Base-by-base conservation (phyloP, 2,329 filamentous ascomycete genomes). In the Xylariales sp. region DNA sequence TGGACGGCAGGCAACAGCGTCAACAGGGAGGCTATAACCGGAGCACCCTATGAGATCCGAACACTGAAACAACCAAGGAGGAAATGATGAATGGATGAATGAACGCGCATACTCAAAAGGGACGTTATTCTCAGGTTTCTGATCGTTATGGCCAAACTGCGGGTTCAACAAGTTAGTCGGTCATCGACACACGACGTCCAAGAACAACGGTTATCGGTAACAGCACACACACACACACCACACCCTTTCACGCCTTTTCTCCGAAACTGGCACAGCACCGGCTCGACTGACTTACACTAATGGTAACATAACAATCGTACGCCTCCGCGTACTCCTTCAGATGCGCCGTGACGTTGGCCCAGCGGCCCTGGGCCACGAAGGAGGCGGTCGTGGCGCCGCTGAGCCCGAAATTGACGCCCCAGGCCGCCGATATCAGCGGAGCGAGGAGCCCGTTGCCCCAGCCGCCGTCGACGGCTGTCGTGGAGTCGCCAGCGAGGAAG, bases 61-160 rank as follows among this genome's bases (percentile, higher is more conserved):
- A n/a, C n/a, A 14, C 18, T 23, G 16, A 52, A 46, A 53, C 3
- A 16, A 28, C 23, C 3, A 12, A n/a, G 12, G 23, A 23, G 23
- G 23, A 23, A n/a, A 46, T 3, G 4, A 43, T 14, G 8, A 10
- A 23, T 23, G 23, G 3, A 34, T 48, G 1, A 12, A 14, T 3
- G 1, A 12, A 14, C 2, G 12, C 3, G 6, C 65, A 76, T 84
- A 90, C 67, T 83, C 73, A 0, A 87, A 74, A 0, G 80, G 78
- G 55, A 90, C 79, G 54, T 81, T 81, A 1, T 80, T 81, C 0
- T 77, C 79, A 0, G 80, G 65, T 70, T 88, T 89, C 72, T 85
- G 87, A 74, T 90, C 88, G 67, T 90, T 90, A 75, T 90, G 87
- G 4, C 88, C 88, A 67, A 89, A 90, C 81, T 89, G 71, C 23